phyloP scores from a whole-genome alignment of 2,329 filamentous ascomycete species.

The Paecilomyces formosus region DNA sequence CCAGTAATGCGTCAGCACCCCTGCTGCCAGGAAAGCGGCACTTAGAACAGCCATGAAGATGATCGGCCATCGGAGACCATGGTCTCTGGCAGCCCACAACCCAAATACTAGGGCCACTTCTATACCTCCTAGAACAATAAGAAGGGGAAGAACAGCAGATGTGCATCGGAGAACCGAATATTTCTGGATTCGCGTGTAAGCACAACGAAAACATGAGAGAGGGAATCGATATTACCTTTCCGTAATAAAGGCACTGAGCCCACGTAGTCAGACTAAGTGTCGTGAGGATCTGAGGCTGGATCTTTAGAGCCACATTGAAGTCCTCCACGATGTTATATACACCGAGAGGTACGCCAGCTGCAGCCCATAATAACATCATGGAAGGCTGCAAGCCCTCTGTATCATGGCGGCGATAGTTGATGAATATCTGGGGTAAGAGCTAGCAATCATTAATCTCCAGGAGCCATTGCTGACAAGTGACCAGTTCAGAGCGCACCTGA shows the following conservation, averaged over 20 bases:
- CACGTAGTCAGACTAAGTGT: conserved; percentile 46
- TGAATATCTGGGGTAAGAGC: conserved; percentile 61
- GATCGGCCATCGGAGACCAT: conserved; percentile 51
- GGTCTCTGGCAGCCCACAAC: conserved; percentile 39
- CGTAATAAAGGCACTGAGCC: conserved; percentile 51
- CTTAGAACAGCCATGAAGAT: conserved; percentile 61
- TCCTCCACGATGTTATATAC: conserved; percentile 51
- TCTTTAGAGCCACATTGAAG: conserved; percentile 46
- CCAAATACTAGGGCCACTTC: conserved; percentile 55
- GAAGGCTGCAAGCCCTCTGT: conserved; percentile 58
- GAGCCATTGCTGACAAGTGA: not conserved
- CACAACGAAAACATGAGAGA: not conserved
- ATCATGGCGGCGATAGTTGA: conserved; percentile 61
- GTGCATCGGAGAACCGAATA: conserved; percentile 47
- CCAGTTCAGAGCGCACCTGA: conserved; percentile 37
- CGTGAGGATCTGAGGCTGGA: conserved; percentile 53
- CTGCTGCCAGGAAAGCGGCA: conserved; percentile 55
- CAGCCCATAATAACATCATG: conserved; percentile 64
- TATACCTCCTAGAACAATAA: conserved; percentile 50
- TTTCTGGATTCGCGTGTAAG: conserved; percentile 29
- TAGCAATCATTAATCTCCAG: conserved; percentile 22
- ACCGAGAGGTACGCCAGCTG: conserved; percentile 60
- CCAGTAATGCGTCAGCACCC: conserved; percentile 61
- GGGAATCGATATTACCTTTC: conserved; percentile 20
- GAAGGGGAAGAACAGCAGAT: conserved; percentile 44